Base-by-base conservation (phyloP, 768 basidiomycete species). In the Termitomyces sp. region DNA sequence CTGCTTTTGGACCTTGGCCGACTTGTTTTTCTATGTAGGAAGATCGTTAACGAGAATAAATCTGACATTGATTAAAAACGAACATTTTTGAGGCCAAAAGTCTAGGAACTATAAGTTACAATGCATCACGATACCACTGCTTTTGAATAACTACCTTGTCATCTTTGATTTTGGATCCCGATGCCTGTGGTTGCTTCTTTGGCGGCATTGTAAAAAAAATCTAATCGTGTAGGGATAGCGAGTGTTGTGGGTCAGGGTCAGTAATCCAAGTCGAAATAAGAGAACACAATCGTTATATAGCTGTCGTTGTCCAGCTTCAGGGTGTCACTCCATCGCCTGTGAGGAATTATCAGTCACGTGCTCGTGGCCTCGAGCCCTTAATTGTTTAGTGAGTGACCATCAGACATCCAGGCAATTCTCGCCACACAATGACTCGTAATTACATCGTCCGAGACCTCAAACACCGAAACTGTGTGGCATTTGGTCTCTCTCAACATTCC, bases 1-100 rank as follows among this genome's bases (percentile, higher is more conserved):
- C 62, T 92, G 81, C 63, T 88, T 85, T 77, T 98, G 90, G 28
- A 95, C 95, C 72, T 89, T 97, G 65, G 92, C 74, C 2, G 94
- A 95, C 76, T 93, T 94, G 70, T 94, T 94, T 92, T 94, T 95
- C 90, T 92, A 68, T 48, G 48, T 41, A 58, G 55, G 26, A 40
- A 35, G n/a, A 36, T 62, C 40, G 60, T 63, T 51, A 51, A 55
- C 2, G 47, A 20, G 10, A 53, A 61, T 58, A 43, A 45, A 32
- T 47, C 41, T 3, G n/a, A 14, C 7, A 48, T 7, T 33, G 33
- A 13, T 30, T 13, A 26, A 18, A 56, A 60, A 44, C 51, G 13
- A 35, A 66, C 66, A 30, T 66, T 66, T 63, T 66, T 66, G 30
- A 66, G 46, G 28, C 66, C 66, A 43, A 66, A 66, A 1, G 66